These are phyloP conservation scores for Melanogaster broomeanus DNA, from an alignment of 768 basidiomycete genomes.

Conservation along the genomic window DNA sequence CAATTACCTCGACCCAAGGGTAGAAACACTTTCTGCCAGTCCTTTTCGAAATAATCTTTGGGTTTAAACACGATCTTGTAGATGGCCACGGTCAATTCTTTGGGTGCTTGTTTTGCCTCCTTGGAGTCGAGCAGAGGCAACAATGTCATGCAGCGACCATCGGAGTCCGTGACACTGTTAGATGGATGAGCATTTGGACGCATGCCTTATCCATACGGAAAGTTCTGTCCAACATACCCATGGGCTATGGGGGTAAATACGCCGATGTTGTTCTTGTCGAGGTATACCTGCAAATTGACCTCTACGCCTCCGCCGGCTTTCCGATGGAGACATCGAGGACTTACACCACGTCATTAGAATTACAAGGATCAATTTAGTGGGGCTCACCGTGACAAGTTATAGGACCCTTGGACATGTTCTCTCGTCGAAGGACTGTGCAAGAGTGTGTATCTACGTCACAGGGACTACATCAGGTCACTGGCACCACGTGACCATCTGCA, in stretches of 20 bases:
- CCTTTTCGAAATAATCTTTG: constrained; percentile 74
- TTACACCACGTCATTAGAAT: constrained; percentile 28
- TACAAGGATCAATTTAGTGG: background rate
- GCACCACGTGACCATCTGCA: constrained; percentile 8
- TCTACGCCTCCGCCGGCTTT: constrained; percentile 71
- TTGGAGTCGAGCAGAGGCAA: constrained; percentile 55
- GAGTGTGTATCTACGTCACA: too few relatives aligned
- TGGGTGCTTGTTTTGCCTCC: constrained; percentile 42
- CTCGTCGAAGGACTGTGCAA: too few relatives aligned
- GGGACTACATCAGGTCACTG: too few relatives aligned
- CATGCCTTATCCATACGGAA: background rate
- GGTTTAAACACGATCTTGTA: constrained; percentile 90
- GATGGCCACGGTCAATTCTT: constrained; percentile 46
- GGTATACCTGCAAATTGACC: constrained; percentile 60
- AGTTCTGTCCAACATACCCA: constrained; percentile 49
- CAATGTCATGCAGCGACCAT: constrained; percentile 83
- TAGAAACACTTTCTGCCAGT: constrained; percentile 74
- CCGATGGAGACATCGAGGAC: constrained; percentile 88
- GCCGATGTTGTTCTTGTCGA: constrained; percentile 38
- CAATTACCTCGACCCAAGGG: constrained; percentile 83
- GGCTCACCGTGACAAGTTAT: constrained; percentile 87
- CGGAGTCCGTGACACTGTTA: constrained; percentile 70
- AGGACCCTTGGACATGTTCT: constrained; percentile 61
- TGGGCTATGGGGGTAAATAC: constrained; percentile 55
- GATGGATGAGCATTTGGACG: background rate